Conservation (phyloP, 2,329 filamentous ascomycete genomes). For the Xylariaceae sp. region DNA sequence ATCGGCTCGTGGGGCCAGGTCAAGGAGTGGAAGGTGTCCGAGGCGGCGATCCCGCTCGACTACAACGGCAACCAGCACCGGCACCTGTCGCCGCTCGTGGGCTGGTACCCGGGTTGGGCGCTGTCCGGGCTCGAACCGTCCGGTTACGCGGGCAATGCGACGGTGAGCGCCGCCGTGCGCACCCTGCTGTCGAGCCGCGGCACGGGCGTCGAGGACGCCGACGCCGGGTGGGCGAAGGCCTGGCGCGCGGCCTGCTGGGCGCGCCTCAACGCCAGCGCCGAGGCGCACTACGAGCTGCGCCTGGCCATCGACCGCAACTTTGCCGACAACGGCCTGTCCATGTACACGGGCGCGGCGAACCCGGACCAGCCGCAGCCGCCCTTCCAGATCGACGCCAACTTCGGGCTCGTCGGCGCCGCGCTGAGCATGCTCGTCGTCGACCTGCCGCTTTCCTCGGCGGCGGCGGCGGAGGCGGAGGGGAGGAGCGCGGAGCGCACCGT, state of each 20-base stretch:
- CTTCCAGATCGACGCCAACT: conserved; percentile 55
- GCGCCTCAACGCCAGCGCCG: conserved; percentile 40
- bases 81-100: conserved; percentile 47
- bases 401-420: conserved; percentile 41
- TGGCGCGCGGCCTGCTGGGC: conserved; percentile 52
- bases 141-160: conserved; percentile 35
- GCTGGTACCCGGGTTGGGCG: conserved; percentile 48
- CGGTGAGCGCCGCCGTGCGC: conserved; percentile 35
- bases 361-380: conserved; percentile 22
- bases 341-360: conserved; percentile 34
- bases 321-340: conserved; percentile 40
- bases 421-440: conserved; percentile 46
- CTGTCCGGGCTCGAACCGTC: conserved; percentile 32
- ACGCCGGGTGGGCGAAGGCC: conserved; percentile 51
- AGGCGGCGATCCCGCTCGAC: conserved; percentile 15
- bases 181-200: conserved; percentile 40
- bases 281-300: conserved; percentile 39
- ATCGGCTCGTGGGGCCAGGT: conserved; percentile 22
- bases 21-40: conserved; percentile 29
- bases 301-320: conserved; percentile 43
- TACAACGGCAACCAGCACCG: conserved; percentile 25
- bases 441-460: conserved; percentile 24
- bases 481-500: conserved; percentile 24
- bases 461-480: background rate
- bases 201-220: conserved; percentile 34